Conservation (phyloP, 441 rosid genomes). For the Raphanus hybrid region DNA sequence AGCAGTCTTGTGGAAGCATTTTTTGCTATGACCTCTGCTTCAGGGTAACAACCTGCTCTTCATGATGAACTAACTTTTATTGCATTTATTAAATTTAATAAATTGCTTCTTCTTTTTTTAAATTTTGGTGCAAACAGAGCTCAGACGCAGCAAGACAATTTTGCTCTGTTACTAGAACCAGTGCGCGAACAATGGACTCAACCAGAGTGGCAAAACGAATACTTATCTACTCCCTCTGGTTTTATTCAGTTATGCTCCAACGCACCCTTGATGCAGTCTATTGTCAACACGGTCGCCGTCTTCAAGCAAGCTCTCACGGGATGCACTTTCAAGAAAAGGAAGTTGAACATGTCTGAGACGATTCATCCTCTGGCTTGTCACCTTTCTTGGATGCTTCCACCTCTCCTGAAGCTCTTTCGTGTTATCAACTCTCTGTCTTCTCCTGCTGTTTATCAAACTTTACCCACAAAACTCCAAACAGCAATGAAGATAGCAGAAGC, state of each 20-base stretch:
- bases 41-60: neutral
- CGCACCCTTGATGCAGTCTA: neutral
- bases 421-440: neutral
- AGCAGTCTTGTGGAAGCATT: neutral
- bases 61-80: neutral
- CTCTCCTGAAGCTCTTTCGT: neutral
- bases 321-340: conserved; percentile 2
- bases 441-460: neutral
- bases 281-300: neutral
- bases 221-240: neutral
- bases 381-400: neutral
- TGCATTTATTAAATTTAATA: neutral
- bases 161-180: conserved; percentile 9
- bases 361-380: neutral
- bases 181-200: neutral
- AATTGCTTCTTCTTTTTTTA: neutral
- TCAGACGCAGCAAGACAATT: neutral
- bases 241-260: neutral
- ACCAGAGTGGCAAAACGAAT: conserved; percentile 9
- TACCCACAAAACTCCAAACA: neutral
- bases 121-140: neutral
- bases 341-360: neutral
- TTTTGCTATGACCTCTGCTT: neutral
- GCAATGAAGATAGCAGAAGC: neutral
- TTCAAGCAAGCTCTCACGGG: neutral